Evolutionary conservation across 306 rosid genomes (phyloP).

Genomic region (Senna siamea): DNA sequence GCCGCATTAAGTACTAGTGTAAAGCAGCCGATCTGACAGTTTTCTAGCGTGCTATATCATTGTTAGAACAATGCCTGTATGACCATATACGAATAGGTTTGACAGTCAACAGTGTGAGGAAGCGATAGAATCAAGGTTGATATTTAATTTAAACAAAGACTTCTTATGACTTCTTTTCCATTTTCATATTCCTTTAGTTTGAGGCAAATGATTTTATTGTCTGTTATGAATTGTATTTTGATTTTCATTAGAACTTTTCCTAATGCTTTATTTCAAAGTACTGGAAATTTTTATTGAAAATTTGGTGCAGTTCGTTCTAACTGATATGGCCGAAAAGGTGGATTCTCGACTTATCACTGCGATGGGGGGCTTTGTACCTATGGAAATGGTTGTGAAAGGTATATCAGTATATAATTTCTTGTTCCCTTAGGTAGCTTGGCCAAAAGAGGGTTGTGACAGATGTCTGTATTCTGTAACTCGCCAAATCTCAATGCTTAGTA

Average conservation of each 20-base stretch:
- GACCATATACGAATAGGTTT: background rate
- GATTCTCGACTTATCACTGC: constrained; percentile 39
- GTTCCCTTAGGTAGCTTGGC: constrained; percentile 36
- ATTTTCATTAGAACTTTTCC: constrained; percentile 21
- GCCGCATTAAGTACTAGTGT: background rate
- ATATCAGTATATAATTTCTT: constrained; percentile 25
- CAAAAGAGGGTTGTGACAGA: constrained; percentile 10
- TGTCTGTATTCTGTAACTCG: constrained; percentile 18
- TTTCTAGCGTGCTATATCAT: background rate
- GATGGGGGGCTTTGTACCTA: constrained; percentile 78
- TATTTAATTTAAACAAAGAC: constrained; percentile 4
- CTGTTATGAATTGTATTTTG: constrained; percentile 11
- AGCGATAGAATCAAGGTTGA: background rate
- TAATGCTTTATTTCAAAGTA: constrained; percentile 24
- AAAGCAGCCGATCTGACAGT: background rate
- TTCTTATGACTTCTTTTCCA: background rate
- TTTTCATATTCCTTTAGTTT: background rate
- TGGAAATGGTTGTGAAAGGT: constrained; percentile 94
- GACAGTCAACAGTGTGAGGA: background rate
- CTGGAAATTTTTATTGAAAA: constrained; percentile 1
- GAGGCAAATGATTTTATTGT: background rate
- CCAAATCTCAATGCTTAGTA: constrained; percentile 30
- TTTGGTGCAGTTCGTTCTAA: constrained; percentile 80
- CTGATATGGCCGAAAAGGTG: constrained; percentile 56
- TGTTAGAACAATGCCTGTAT: background rate